Base-by-base conservation (phyloP, 768 basidiomycete species). In the Leccinum incarnatum region DNA sequence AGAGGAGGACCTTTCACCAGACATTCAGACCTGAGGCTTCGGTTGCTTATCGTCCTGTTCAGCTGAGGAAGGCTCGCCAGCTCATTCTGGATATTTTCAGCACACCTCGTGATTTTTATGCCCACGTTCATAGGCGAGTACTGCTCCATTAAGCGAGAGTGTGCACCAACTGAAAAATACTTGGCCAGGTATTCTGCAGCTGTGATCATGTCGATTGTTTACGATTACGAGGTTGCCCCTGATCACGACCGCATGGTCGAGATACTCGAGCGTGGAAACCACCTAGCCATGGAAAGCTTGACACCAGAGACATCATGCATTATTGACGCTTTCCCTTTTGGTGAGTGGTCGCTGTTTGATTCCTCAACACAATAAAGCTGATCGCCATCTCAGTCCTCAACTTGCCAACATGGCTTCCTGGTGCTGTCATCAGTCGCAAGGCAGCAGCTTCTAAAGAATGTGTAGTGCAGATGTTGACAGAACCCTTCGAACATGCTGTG, bases 141-240 rank as follows among this genome's bases (percentile, higher is more conserved):
- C 47, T 4, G 7, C 17, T 40, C 4, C 1, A 2, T 19, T 1
- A 8, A 34, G 25, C 2, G 14, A 21, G 19, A 17, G 0, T 21
- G 8, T 5, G 9, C 27, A 36, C 47, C 5, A 32, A 65, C 23
- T 1, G 4, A 4, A 4, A 21, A 42, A 14, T 25, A 30, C 27
- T 6, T 9, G 10, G 45, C 4, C 36, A 77, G 77, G 54, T 64
- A 69, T 47, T 67, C 75, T 10, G 71, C 76, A 17, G 69, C 75
- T 2, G 70, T 78, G 1, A 69, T 79, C 42, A 65, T 81, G 56
- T 71, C 74, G 15, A 68, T 80, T 15, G 69, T 75, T 15, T 81
- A 81, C 32, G 80, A 78, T 21, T 69, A 74, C 15, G 63, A 74
- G 5, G 69, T 78, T 11, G 70, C 72, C 11, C 66, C 74, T 4